Evolutionary conservation across 2,329 filamentous ascomycete genomes (phyloP), one percentile per base, ranked within the genome.

Genomic region (Hymenoscyphus fructigenus): DNA sequence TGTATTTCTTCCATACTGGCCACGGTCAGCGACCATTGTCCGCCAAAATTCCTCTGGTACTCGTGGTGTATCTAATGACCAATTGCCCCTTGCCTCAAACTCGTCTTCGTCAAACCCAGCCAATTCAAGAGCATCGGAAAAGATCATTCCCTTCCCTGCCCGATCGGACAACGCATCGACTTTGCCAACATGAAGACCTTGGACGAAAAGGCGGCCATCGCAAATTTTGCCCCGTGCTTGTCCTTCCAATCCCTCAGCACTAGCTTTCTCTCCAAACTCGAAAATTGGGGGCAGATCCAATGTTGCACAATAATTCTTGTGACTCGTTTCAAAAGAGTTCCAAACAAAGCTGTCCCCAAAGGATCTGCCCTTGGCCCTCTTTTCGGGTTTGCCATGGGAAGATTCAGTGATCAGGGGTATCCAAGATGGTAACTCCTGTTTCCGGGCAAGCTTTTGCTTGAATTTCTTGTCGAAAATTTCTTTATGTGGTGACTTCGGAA

Each of bases 291-390:
- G 50, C 14, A 56, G 7, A 56, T 56, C 9, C 23, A 56, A 15
- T 26, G 50, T 56, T 10, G 50, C 50, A 20, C 50, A 26, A 56
- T 56, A 56, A 20, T 56, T 28, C 28, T 29, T 56, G 50, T 56
- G 50, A 10, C 50, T 56, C 14, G 50, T 56, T 26, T 56, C 23
- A 23, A 56, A 28, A 17, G 50, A 56, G 28, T 56, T 26, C 50
- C 20, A 12, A 56, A 56, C 50, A 28, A 56, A 56, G 50, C 50
- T 56, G 15, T 56, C 50, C 15, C 50, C 50, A 55, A 12, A 12
- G 9, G 50, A 55, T 55, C 50, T 14, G 50, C 50, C 50, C n/a
- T 56, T 26, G 14, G 3, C 28, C 26, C 50, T 56, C 50, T 56
- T 15, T 15, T 14, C 20, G 1, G 50, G 50, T 15, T 14, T 56